phyloP scores from a whole-genome alignment of 2,329 filamentous ascomycete genomes.

The Talaromyces atroroseus region DNA sequence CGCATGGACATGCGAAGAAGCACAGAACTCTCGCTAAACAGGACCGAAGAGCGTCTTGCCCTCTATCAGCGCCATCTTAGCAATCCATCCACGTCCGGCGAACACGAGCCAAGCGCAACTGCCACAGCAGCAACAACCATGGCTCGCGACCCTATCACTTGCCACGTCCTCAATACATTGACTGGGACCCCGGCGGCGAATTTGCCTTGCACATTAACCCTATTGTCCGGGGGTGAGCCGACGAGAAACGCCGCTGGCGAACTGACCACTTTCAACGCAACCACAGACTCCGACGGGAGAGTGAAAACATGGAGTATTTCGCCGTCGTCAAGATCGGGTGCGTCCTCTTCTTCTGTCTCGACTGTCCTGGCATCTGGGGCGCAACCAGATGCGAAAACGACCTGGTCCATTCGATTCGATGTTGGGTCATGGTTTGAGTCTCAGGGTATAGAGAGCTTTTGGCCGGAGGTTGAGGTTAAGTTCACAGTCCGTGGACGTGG shows the following conservation, averaged over 20 bases:
- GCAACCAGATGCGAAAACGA: constrained; percentile 33
- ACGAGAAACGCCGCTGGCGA: not conserved
- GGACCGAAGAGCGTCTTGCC: constrained; percentile 27
- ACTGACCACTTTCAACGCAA: constrained; percentile 32
- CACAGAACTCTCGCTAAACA: constrained; percentile 13
- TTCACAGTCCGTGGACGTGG: constrained; percentile 44
- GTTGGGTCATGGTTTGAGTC: constrained; percentile 44
- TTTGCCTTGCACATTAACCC: constrained; percentile 46
- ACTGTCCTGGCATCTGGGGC: constrained; percentile 31
- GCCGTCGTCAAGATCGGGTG: not conserved
- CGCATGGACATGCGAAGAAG: not conserved
- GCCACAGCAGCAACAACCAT: constrained; percentile 18
- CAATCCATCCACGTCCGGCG: not conserved
- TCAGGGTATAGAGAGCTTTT: constrained; percentile 45
- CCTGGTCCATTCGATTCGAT: constrained; percentile 43
- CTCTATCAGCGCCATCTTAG: constrained; percentile 31
- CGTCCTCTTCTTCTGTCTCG: constrained; percentile 18
- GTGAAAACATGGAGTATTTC: constrained; percentile 27
- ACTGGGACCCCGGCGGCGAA: constrained; percentile 41
- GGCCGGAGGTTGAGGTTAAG: constrained; percentile 47
- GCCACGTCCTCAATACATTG: constrained; percentile 47
- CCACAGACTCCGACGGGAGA: constrained; percentile 43
- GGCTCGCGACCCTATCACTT: constrained; percentile 45
- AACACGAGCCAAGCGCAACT: constrained; percentile 13
- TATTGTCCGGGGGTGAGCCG: constrained; percentile 44